Conservation (phyloP, 208 protist genomes). For the Trypanosoma boissoni region DNA sequence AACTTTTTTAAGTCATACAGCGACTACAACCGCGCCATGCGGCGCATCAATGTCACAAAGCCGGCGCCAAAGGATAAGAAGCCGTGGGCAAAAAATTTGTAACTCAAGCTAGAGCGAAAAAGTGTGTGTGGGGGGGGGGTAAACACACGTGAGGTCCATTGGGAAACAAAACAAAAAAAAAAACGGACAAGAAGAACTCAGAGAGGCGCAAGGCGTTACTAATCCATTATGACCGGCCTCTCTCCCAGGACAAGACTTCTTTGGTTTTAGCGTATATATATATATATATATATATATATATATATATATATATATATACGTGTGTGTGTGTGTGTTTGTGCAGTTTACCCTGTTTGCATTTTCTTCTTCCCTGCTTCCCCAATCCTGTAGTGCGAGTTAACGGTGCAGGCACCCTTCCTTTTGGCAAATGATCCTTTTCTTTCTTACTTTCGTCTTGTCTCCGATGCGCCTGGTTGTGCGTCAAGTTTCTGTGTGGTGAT, state of each 20-base stretch:
- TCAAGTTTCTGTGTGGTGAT: slow-evolving; percentile 4
- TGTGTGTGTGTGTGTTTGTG: not conserved
- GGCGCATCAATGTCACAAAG: slow-evolving; percentile 80
- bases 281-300: not conserved
- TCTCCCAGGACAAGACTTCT: not conserved
- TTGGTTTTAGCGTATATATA: not conserved
- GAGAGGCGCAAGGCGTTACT: no score
- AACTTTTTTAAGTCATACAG: slow-evolving; percentile 88
- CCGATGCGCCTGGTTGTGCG: no score
- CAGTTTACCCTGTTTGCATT: not conserved
- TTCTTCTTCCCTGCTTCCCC: slow-evolving; percentile 12
- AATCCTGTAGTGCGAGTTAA: not conserved
- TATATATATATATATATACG: not conserved
- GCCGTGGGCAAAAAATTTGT: slow-evolving; percentile 81
- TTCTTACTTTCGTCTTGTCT: no score
- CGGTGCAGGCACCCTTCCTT: not conserved
- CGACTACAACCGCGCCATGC: slow-evolving; percentile 79
- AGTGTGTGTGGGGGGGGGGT: not conserved
- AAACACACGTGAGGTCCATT: no score
- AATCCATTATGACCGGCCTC: no score
- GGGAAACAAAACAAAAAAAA: no score
- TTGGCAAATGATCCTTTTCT: no score
- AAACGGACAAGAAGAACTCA: no score
- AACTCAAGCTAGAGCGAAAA: not conserved
- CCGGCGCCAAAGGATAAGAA: slow-evolving; percentile 58